A percentile compares a stretch with the other conserved stretches of the same genome.
These are phyloP conservation scores for Dictyostelium intermedium DNA, from an alignment of 78 protist species.

Conservation along the genomic window DNA sequence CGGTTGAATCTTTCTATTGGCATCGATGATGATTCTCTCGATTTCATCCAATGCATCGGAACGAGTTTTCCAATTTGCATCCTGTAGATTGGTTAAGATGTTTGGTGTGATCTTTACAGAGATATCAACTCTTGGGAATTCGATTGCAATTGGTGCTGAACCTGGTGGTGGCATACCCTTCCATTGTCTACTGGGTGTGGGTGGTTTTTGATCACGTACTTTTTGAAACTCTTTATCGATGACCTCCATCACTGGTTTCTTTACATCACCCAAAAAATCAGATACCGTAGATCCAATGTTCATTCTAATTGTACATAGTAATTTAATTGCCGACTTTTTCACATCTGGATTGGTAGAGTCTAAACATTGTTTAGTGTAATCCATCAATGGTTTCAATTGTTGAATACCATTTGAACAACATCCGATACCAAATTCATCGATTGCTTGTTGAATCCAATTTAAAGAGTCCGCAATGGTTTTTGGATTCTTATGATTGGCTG, in stretches of 20 bases:
- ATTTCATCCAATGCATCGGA: constrained; percentile 63
- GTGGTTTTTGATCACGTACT: constrained; percentile 25
- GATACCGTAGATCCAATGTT: constrained; percentile 19
- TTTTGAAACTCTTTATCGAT: constrained; percentile 60
- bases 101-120: constrained; percentile 5
- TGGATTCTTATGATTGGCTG: constrained; percentile 32
- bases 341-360: constrained; percentile 30
- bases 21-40: constrained; percentile 37
- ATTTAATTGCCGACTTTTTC: constrained; percentile 42
- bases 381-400: constrained; percentile 23
- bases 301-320: not conserved
- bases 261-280: constrained; percentile 37
- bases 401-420: not conserved
- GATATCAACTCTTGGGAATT: constrained; percentile 64
- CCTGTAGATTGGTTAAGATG: not conserved
- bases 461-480: constrained; percentile 12
- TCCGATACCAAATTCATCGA: constrained; percentile 66
- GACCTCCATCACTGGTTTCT: constrained; percentile 6
- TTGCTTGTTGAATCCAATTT: constrained; percentile 43
- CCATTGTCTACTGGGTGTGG: not conserved
- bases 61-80: constrained; percentile 75
- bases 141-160: not conserved
- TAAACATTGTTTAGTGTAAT: constrained; percentile 30
- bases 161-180: constrained; percentile 21
- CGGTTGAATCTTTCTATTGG: constrained; percentile 75